phyloP scores from a whole-genome alignment of 768 basidiomycete genomes.

The Phanerochaete carnosa region DNA sequence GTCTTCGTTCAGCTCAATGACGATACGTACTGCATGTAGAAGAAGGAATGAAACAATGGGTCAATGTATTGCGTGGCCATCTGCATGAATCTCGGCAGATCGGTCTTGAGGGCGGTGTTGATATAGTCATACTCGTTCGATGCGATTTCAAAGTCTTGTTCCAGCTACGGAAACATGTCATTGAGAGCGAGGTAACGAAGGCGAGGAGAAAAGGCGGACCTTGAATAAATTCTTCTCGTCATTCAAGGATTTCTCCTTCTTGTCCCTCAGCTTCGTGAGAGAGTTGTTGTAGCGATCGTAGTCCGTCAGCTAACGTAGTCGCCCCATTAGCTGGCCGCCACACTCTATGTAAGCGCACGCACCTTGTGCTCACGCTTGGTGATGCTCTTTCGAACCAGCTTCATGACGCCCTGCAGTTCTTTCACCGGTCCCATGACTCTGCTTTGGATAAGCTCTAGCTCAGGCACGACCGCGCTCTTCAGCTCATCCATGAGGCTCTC shows the following conservation, averaged over 20 bases:
- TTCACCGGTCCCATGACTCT: slow-evolving; percentile 83
- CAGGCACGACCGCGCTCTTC: slow-evolving; percentile 72
- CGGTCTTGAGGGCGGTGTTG: slow-evolving; percentile 85
- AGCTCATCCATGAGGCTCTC: slow-evolving; percentile 80
- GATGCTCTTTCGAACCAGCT: slow-evolving; percentile 88
- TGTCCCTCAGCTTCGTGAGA: slow-evolving; percentile 91
- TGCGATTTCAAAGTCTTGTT: slow-evolving; percentile 94
- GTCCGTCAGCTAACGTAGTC: slow-evolving; percentile 63
- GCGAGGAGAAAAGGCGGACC: slow-evolving; percentile 37
- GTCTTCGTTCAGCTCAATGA: background rate
- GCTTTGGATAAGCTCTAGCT: slow-evolving; percentile 91
- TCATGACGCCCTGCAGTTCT: slow-evolving; percentile 84
- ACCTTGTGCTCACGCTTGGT: slow-evolving; percentile 98
- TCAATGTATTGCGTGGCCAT: slow-evolving; percentile 89
- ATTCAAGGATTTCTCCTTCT: slow-evolving; percentile 94
- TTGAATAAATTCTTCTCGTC: slow-evolving; percentile 99
- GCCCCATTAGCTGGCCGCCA: background rate
- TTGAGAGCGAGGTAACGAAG: slow-evolving; percentile 18
- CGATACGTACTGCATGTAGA: slow-evolving; percentile 92
- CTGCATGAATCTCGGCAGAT: slow-evolving; percentile 90
- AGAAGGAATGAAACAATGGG: slow-evolving; percentile 97
- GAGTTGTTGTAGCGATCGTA: slow-evolving; percentile 97
- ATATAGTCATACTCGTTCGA: slow-evolving; percentile 93
- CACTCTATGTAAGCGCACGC: slow-evolving; percentile 8
- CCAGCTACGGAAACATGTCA: slow-evolving; percentile 48